phyloP scores from a whole-genome alignment of 768 basidiomycete species.

The Myochromella boudieri region DNA sequence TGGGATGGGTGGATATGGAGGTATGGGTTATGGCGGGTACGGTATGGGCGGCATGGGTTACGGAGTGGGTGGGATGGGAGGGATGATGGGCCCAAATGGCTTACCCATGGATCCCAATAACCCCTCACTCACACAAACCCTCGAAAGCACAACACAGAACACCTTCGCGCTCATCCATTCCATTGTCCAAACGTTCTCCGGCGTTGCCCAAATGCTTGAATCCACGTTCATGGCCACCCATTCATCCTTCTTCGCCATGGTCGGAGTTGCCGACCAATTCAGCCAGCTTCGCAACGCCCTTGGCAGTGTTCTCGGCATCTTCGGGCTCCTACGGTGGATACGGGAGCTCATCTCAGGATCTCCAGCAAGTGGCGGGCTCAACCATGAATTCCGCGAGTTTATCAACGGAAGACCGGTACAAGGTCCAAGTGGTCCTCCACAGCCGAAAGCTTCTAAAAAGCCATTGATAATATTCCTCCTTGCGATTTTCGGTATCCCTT shows the following conservation, averaged over 20 bases:
- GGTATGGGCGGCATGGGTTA: slow-evolving; percentile 23
- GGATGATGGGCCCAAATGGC: slow-evolving; percentile 46
- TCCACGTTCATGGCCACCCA: slow-evolving; percentile 97
- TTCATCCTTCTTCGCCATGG: slow-evolving; percentile 94
- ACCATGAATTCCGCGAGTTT: slow-evolving; percentile 76
- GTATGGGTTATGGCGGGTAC: slow-evolving; percentile 28
- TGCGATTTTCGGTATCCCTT: slow-evolving; percentile 91
- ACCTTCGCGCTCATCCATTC: slow-evolving; percentile 94
- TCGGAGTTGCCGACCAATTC: slow-evolving; percentile 95
- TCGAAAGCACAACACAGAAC: slow-evolving; percentile 86
- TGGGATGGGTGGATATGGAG: slow-evolving; percentile 28
- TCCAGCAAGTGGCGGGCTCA: slow-evolving; percentile 35
- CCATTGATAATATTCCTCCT: slow-evolving; percentile 92
- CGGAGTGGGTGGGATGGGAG: slow-evolving; percentile 29
- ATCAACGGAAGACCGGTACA: slow-evolving; percentile 62
- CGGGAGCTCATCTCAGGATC: slow-evolving; percentile 56
- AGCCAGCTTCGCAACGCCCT: slow-evolving; percentile 88
- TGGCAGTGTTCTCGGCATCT: slow-evolving; percentile 90
- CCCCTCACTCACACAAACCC: slow-evolving; percentile 78
- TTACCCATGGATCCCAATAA: slow-evolving; percentile 49
- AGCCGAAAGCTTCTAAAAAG: slow-evolving; percentile 77
- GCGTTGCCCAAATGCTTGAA: slow-evolving; percentile 96
- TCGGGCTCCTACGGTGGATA: slow-evolving; percentile 88
- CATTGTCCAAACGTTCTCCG: slow-evolving; percentile 92
- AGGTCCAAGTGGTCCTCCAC: slow-evolving; percentile 38